Conservation (phyloP, 768 basidiomycete genomes). For the Hebeloma cylindrosporum region DNA sequence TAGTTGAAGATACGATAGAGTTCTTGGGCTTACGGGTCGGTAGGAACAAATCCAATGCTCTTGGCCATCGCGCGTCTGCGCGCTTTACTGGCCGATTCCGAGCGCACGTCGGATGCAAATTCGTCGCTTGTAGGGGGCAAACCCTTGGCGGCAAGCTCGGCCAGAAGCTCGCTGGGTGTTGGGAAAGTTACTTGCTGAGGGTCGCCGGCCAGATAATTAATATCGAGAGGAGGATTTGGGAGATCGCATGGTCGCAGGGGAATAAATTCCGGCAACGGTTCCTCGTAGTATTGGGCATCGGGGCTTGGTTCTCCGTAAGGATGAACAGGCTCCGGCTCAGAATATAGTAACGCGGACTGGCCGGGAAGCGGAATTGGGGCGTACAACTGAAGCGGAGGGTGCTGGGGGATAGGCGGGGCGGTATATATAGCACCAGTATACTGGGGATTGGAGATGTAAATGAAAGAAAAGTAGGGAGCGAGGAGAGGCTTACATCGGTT, state of each 20-base stretch:
- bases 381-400: too few relatives aligned
- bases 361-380: too few relatives aligned
- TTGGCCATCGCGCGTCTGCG: constrained; percentile 58
- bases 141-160: constrained; percentile 36
- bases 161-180: constrained; percentile 64
- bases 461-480: too few relatives aligned
- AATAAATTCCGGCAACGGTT: neutral
- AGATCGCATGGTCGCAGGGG: constrained; percentile 5
- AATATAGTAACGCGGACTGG: too few relatives aligned
- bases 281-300: neutral
- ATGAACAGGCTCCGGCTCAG: too few relatives aligned
- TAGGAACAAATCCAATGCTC: constrained; percentile 54
- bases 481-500: too few relatives aligned
- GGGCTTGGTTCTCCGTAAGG: too few relatives aligned
- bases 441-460: too few relatives aligned
- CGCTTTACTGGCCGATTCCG: constrained; percentile 54
- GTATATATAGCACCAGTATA: too few relatives aligned
- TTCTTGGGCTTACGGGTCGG: constrained; percentile 65
- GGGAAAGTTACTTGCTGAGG: constrained; percentile 45
- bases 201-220: constrained; percentile 3
- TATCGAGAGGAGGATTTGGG: constrained; percentile 8
- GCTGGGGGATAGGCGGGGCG: too few relatives aligned
- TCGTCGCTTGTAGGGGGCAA: constrained; percentile 10
- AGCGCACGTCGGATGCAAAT: constrained; percentile 12
- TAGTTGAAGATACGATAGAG: neutral